phyloP scores from a whole-genome alignment of 2,329 filamentous ascomycete genomes.

The Penicillium sp. region DNA sequence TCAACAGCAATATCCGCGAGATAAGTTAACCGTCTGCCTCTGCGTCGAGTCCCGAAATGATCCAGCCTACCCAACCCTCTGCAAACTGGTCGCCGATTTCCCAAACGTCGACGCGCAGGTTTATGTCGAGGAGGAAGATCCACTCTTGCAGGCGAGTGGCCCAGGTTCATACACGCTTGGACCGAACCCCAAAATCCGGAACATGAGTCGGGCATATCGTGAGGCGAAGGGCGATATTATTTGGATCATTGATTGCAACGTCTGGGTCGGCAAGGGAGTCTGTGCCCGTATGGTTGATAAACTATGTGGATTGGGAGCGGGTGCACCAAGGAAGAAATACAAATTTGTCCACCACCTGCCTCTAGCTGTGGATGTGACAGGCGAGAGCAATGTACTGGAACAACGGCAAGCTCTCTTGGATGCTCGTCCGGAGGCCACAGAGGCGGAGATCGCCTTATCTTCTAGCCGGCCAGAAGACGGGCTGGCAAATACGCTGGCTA shows the following conservation, averaged over 20 bases:
- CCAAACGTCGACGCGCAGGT: slow-evolving; percentile 71
- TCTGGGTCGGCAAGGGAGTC: slow-evolving; percentile 83
- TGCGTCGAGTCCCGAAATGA: slow-evolving; percentile 78
- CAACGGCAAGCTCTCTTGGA: slow-evolving; percentile 34
- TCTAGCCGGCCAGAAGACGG: slow-evolving; percentile 25
- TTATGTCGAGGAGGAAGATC: slow-evolving; percentile 81
- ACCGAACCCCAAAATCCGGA: slow-evolving; percentile 97
- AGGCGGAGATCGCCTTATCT: slow-evolving; percentile 9
- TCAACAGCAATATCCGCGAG: slow-evolving; percentile 75
- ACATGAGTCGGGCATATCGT: slow-evolving; percentile 90
- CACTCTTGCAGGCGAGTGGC: slow-evolving; percentile 62
- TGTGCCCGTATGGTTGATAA: slow-evolving; percentile 88
- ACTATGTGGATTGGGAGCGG: slow-evolving; percentile 76
- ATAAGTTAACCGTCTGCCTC: slow-evolving; percentile 78
- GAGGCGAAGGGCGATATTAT: slow-evolving; percentile 86
- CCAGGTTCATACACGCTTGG: slow-evolving; percentile 67
- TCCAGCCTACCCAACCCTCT: slow-evolving; percentile 74
- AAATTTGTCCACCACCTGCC: slow-evolving; percentile 97
- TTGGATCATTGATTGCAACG: slow-evolving; percentile 96
- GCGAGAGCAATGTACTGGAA: slow-evolving; percentile 27
- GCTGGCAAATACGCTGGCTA: slow-evolving; percentile 30
- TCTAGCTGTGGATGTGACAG: slow-evolving; percentile 75
- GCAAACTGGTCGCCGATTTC: slow-evolving; percentile 73
- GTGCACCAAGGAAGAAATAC: slow-evolving; percentile 57
- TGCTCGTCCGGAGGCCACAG: slow-evolving; percentile 17